Base-by-base conservation (phyloP, 1,284 basidiomycete species). In the Exobasidium cylindrosporum region DNA sequence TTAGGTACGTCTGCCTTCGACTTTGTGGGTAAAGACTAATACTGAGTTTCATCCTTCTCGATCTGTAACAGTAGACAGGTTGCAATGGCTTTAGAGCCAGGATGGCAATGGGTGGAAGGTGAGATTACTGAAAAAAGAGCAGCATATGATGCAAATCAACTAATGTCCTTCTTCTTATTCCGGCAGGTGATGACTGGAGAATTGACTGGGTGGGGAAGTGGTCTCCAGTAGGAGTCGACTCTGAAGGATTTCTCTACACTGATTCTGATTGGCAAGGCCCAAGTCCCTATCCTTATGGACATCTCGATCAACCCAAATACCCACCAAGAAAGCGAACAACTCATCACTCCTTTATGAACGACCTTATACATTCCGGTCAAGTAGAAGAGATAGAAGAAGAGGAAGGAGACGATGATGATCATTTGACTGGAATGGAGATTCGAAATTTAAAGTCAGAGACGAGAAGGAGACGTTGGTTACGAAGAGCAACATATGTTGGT, bases 181-280 rank as follows among this genome's bases (percentile, higher is more conserved):
- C 26, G 3, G 4, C n/a, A 50, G 47, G 72, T 21, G 77, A 79
- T 26, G 71, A 73, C 4, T 79, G 77, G 77, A 63, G 77, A n/a
- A 78, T 79, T 60, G 77, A 79, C 57, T 78, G 74, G 73, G 67
- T 72, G 10, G 77, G 76, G 0, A 58, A 59, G 30, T 79, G 77
- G 77, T 74, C 74, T 17, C 56, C 66, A 4, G 72, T 77, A 5
- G 76, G 75, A 28, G 77, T 70, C 23, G 77, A 79, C 44, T 66
- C 69, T 26, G 62, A 74, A 21, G 77, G 77, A 10, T 79, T 69
- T 61, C 70, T 77, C 14, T 79, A 78, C 61, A 78, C 77, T 11
- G 74, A 79, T 58, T 21, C 61, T 2, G 70, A 70, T 21, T 79
- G 77, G 77, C 73, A 74, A 58, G 70, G 68, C 21, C 75, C 77